Evolutionary conservation across 495 filamentous ascomycete genomes (phyloP), one percentile per base, ranked within the genome.

Genomic region (Penicillium flavigenum): DNA sequence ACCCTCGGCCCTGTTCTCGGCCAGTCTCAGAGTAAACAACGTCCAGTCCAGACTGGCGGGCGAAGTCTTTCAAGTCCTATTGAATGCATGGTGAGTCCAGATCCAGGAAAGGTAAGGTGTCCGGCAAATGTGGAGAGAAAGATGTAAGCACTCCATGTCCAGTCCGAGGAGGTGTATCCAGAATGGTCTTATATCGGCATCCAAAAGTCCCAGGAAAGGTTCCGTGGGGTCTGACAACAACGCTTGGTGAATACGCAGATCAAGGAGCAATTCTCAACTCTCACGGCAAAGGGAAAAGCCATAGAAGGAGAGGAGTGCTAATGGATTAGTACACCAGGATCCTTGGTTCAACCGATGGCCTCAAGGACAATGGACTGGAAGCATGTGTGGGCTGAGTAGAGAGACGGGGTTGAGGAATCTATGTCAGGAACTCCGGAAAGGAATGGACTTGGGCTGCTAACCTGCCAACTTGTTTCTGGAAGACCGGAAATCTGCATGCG

Each of bases 401-500:
- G 39, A 68, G 24, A 51, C 24, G 45, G 42, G 64, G 52, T 66
- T 59, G 44, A 57, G 47, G 44, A 45, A 54, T 52, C 70, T 53
- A 41, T 67, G 73, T 63, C 73, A 58, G 58, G 61, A 57, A 45
- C 62, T 69, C 70, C 67, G 62, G 59, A 79, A 77, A 72, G 72
- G 81, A 85, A 78, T 78, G 80, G 79, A 75, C 72, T 57, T 79
- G 77, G 73, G 76, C 69, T 87, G 89, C 94, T 95, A 89, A 98
- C 94, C 94, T 98, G 94, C 94, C 94, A 98, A 84, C 92, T 96
- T 81, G 95, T 98, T 81, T 98, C 95, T 67, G 93, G 92, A 77
- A 98, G 92, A 79, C 92, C 92, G 82, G 89, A 89, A 65, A 98
- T 92, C 74, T 91, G 86, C 94, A 98, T 97, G 70, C 94, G 91